A percentile compares a stretch with the other conserved stretches of the same genome.
Conservation (phyloP, 1,284 basidiomycete genomes). For the Fistulinella staudtii region DNA sequence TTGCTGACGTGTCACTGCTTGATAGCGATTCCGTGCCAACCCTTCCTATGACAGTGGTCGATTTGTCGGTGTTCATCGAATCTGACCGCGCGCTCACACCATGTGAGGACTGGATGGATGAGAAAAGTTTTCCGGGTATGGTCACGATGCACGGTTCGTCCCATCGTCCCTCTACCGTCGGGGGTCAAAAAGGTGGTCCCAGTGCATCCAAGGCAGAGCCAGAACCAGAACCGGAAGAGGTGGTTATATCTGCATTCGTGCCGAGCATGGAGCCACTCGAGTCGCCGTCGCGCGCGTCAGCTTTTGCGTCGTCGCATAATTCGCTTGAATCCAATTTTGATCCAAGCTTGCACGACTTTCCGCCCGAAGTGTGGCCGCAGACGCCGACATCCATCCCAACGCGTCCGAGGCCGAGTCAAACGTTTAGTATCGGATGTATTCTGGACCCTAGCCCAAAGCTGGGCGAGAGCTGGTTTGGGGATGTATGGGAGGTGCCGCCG, state of each 20-base stretch:
- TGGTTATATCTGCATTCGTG: constrained; percentile 10
- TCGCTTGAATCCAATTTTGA: constrained; percentile 29
- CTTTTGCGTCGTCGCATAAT: constrained; percentile 28
- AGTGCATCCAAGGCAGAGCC: no score
- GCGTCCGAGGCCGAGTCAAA: not conserved
- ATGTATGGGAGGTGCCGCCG: not conserved
- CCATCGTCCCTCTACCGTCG: not conserved
- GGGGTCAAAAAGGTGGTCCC: not conserved
- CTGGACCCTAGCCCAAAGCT: not conserved
- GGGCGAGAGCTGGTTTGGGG: not conserved
- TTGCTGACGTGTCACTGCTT: constrained; percentile 9
- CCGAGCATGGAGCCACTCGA: constrained; percentile 21
- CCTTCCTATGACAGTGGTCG: constrained; percentile 24
- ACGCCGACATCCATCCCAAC: constrained; percentile 16
- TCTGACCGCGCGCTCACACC: constrained; percentile 11
- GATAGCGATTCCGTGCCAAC: constrained; percentile 16
- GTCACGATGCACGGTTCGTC: not conserved
- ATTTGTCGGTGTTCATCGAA: constrained; percentile 16
- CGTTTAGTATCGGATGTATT: not conserved
- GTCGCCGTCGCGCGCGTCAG: constrained; percentile 35
- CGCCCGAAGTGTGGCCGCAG: constrained; percentile 18
- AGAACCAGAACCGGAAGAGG: not conserved
- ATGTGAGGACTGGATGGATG: constrained; percentile 2
- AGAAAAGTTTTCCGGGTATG: not conserved
- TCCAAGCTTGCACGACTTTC: constrained; percentile 8